These are phyloP conservation scores for Solanum clarkiae DNA, from an alignment of 257 asterid genomes.

Conservation along the genomic window DNA sequence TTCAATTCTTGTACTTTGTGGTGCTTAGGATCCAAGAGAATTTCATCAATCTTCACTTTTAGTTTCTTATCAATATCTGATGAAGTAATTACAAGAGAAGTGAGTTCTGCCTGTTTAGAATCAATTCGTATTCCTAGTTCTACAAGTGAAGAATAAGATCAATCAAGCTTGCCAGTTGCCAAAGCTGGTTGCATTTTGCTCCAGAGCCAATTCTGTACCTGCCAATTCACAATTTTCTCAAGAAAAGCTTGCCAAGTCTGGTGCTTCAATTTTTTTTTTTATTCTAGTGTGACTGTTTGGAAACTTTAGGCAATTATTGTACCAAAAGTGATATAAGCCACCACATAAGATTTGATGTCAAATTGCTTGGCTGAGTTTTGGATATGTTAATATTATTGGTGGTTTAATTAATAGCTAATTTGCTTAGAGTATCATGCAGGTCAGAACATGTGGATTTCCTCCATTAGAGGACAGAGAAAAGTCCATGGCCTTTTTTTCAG, in stretches of 20 bases:
- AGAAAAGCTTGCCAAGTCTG: neutral
- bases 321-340: neutral
- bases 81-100: neutral
- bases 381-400: neutral
- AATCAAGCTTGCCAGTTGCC: neutral
- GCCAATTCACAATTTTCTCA: neutral
- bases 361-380: neutral
- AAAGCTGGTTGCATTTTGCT: neutral
- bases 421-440: constrained; percentile 36
- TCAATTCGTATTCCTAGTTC: neutral
- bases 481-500: constrained; percentile 40
- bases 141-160: neutral
- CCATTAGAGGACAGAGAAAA: constrained; percentile 85
- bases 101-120: neutral
- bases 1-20: neutral
- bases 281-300: neutral
- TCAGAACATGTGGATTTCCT: constrained; percentile 82
- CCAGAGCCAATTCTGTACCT: neutral
- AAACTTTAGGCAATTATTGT: neutral
- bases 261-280: neutral
- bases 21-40: neutral
- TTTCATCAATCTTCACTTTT: neutral
- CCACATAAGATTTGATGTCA: neutral
- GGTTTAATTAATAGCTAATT: neutral
- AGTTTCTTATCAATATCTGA: neutral